A percentile compares a stretch with the other conserved stretches of the same genome.
Evolutionary conservation across 225 moss, liverwort and hornwort species (phyloP).

Genomic region (Thuidium tamariscinum): DNA sequence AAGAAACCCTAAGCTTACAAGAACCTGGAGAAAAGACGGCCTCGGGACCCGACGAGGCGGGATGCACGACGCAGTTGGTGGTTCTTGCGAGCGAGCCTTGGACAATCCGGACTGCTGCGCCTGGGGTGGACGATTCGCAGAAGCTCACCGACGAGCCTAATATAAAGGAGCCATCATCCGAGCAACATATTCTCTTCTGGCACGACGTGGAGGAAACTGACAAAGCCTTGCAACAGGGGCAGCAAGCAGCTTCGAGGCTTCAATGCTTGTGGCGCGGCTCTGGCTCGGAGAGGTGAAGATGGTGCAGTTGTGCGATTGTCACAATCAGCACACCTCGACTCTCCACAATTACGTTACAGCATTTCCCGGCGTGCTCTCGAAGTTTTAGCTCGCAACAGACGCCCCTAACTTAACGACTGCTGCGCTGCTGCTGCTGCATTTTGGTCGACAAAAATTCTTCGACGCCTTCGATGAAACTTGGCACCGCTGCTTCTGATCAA

Average conservation of each 20-base stretch:
- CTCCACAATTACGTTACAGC: not conserved
- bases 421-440: not conserved
- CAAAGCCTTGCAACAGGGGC: not conserved
- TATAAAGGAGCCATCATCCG: not conserved
- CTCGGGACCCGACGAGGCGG: not conserved
- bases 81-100: not conserved
- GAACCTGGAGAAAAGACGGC: not conserved
- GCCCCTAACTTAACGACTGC: not conserved
- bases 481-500: not conserved
- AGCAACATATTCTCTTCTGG: not conserved
- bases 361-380: not conserved
- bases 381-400: not conserved
- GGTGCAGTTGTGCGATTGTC: not conserved
- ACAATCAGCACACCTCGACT: not conserved
- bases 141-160: not conserved
- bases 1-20: conserved; percentile 6
- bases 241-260: not conserved
- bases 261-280: not conserved
- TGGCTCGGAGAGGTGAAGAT: not conserved
- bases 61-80: not conserved
- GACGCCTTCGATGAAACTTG: not conserved
- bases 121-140: not conserved
- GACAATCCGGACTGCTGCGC: not conserved
- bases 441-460: not conserved
- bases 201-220: not conserved